Base-by-base conservation (phyloP, 2,329 filamentous ascomycete genomes). In the Arachnomyces sp. region DNA sequence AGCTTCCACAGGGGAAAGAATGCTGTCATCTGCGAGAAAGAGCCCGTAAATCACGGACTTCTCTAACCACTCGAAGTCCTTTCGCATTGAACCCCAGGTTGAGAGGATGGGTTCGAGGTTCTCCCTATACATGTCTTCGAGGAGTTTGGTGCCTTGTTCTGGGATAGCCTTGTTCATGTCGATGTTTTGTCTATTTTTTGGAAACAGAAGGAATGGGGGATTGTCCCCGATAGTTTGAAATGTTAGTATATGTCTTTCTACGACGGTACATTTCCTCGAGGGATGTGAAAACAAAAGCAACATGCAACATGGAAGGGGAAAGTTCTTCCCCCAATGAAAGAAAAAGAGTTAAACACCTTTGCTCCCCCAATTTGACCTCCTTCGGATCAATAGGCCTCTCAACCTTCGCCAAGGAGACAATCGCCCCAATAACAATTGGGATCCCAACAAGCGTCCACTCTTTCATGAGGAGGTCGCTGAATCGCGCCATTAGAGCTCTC, bases 31-130 rank as follows among this genome's bases (percentile, higher is more conserved):
- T 11, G 62, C 62, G 34, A 70, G 54, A 37, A 75, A 71, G 54
- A 75, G 50, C 9, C 68, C 68, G 66, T 94, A 94, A 2, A 77
- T 79, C 11, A 83, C 76, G 13, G 83, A 84, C 37, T 86, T 71
- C 61, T 88, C 84, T 63, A 93, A 75, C 54, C 78, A 80, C 7
- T 76, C 71, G 58, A 94, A 87, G 25, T 66, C 60, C 14, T 38
- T 33, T 4, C 46, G 49, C 44, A 57, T 51, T 4, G 50, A 48
- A 28, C 58, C 58, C 54, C 57, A 61, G 4, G 49, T 49, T 15
- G 40, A 28, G 40, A 60, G 57, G 35, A 61, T 60, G 2, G 48
- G 53, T n/a, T 51, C 49, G 3, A 60, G 45, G 11, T 55, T 54
- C 16, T 52, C 37, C 3, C 49, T 48, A 44, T 61, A 61, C 36